phyloP scores from a whole-genome alignment of 164 flowering plant species.

The Nymphaea colorata region DNA sequence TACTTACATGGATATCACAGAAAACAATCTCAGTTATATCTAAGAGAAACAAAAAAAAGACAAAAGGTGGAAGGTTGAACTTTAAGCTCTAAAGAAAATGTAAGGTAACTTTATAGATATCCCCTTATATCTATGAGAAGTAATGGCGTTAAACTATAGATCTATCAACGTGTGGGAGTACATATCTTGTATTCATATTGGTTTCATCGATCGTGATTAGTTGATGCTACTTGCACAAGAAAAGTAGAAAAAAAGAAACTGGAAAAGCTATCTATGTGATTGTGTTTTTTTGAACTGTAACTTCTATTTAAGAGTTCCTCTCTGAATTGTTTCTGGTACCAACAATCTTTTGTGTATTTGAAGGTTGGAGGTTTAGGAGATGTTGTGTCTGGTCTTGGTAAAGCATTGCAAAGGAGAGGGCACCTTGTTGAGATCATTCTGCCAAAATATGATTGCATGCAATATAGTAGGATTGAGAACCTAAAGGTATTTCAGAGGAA shows the following conservation, averaged over 20 bases:
- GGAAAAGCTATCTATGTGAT: neutral
- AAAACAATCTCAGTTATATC: too few relatives aligned
- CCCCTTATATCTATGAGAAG: too few relatives aligned
- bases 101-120: too few relatives aligned
- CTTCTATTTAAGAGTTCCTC: neutral
- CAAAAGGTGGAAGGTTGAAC: too few relatives aligned
- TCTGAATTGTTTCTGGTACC: neutral
- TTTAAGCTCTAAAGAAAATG: too few relatives aligned
- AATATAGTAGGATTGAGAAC: constrained; percentile 49
- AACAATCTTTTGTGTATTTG: neutral
- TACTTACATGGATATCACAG: too few relatives aligned
- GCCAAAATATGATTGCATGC: constrained; percentile 95
- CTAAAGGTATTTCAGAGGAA: constrained; percentile 44
- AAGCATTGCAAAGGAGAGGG: constrained; percentile 86
- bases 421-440: constrained; percentile 89
- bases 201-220: too few relatives aligned
- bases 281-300: neutral
- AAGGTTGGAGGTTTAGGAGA: constrained; percentile 99
- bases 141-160: too few relatives aligned
- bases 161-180: too few relatives aligned
- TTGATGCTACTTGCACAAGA: neutral
- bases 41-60: too few relatives aligned
- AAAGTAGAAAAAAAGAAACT: neutral
- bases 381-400: constrained; percentile 90
- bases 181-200: too few relatives aligned